Evolutionary conservation across 352 stramenopile genomes (phyloP), one percentile per base, ranked within the genome.

Genomic region (Phytophthora sojae): DNA sequence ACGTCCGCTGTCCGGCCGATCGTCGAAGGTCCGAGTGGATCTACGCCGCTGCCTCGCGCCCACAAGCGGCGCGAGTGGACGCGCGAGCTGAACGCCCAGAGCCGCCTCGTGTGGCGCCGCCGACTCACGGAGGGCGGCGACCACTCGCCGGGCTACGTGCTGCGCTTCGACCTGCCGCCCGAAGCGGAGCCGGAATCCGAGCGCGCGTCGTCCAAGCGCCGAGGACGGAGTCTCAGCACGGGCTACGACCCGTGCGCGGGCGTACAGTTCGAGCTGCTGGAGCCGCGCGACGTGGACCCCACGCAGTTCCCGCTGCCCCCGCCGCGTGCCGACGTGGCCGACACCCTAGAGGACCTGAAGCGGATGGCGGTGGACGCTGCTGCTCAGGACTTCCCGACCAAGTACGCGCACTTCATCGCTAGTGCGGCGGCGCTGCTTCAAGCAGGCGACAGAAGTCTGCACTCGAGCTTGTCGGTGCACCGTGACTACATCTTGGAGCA

Each of bases 51-150:
- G 15, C 51, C 60, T 53, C 58, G 25, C 57, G 59, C 47, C 4
- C 64, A 59, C 6, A 85, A 79, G 55, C 78, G 83, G 14, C 82
- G 69, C 45, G 78, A 92, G 57, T 92, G 83, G 83, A 83, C 70
- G 2, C 75, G 83, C 0, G 63, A 77, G 12, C 26, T 89, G 21
- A 73, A 85, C 32, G 37, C 61, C 4, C 56, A 77, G 14, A 69
- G 73, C 11, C 75, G 74, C 6, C 50, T 84, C 2, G 76, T 80
- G 7, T 92, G 83, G 83, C 69, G 71, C 11, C 76, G 79, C 57
- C 64, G 49, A 54, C 35, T 79, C 17, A 47, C 32, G 4, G 72
- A 77, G 25, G 67, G 59, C 14, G 59, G 59, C 3, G 72, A 80
- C 39, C 47, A 55, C 23, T 83, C 73, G 7, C 67, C 73, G 1